Conservation (phyloP, 108 stramenopile species). For the Epipyxis sp. region DNA sequence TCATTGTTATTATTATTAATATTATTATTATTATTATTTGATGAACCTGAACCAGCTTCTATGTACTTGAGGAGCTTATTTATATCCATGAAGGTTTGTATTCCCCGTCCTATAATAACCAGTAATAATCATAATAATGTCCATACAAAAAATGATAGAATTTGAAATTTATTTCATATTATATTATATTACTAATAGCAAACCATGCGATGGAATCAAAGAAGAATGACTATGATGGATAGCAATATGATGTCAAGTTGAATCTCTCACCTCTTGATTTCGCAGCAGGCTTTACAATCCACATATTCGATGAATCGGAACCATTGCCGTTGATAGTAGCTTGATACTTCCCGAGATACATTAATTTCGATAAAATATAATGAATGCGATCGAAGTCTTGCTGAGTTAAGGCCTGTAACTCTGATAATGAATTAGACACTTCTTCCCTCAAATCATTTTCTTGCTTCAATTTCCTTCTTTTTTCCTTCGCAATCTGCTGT, state of each 20-base stretch:
- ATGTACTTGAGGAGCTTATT: slow-evolving; percentile 38
- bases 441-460: neutral
- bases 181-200: too few species aligned
- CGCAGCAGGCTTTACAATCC: slow-evolving; percentile 65
- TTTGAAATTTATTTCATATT: too few species aligned
- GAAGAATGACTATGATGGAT: too few species aligned
- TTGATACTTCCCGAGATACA: slow-evolving; percentile 30
- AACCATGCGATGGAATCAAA: too few species aligned
- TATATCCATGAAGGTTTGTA: slow-evolving; percentile 51
- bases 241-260: too few species aligned
- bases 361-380: neutral
- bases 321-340: slow-evolving; percentile 43
- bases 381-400: slow-evolving; percentile 3
- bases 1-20: too few species aligned
- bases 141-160: too few species aligned
- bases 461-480: slow-evolving; percentile 2
- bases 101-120: slow-evolving; percentile 64
- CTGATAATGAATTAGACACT: neutral
- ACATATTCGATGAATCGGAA: slow-evolving; percentile 48
- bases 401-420: neutral
- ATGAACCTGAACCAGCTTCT: slow-evolving; percentile 16
- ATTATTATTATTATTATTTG: too few species aligned
- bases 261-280: too few species aligned
- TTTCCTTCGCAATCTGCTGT: neutral
- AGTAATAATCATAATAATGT: too few species aligned